Conservation (phyloP, 306 rosid genomes). For the Casuarina cunninghamiana region DNA sequence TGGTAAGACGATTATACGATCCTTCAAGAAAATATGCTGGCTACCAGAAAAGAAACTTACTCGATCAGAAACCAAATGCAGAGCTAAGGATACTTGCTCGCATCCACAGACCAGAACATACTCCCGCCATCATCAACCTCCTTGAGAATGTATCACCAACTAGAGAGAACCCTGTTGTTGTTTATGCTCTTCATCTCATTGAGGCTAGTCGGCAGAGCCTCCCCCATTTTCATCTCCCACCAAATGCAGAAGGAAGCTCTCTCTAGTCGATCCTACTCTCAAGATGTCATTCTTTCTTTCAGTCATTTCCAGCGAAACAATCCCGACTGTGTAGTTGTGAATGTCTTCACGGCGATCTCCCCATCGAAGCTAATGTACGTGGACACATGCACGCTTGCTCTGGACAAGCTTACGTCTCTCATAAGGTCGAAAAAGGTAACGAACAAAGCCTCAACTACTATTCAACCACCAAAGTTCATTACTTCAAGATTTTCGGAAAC, state of each 20-base stretch:
- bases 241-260: conserved; percentile 36
- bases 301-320: conserved; percentile 40
- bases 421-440: no score
- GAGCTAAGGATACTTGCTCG: conserved; percentile 56
- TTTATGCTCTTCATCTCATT: conserved; percentile 55
- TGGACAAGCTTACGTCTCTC: conserved; percentile 48
- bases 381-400: conserved; percentile 60
- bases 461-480: no score
- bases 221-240: conserved; percentile 66
- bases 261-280: conserved; percentile 14
- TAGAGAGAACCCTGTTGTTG: conserved; percentile 34
- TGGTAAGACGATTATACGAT: conserved; percentile 37
- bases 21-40: conserved; percentile 61
- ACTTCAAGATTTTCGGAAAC: no score
- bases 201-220: conserved; percentile 59
- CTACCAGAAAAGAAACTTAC: conserved; percentile 50
- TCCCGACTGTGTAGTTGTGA: conserved; percentile 13
- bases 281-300: conserved; percentile 42
- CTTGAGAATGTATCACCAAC: conserved; percentile 53
- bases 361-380: conserved; percentile 61
- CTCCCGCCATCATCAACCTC: conserved; percentile 51
- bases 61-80: conserved; percentile 21
- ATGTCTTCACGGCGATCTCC: conserved; percentile 59
- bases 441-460: no score
- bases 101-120: conserved; percentile 42